A percentile compares a stretch with the other conserved stretches of the same genome.
Evolutionary conservation across 495 filamentous ascomycete species (phyloP).

Genomic region (Cercophora newfieldiana): DNA sequence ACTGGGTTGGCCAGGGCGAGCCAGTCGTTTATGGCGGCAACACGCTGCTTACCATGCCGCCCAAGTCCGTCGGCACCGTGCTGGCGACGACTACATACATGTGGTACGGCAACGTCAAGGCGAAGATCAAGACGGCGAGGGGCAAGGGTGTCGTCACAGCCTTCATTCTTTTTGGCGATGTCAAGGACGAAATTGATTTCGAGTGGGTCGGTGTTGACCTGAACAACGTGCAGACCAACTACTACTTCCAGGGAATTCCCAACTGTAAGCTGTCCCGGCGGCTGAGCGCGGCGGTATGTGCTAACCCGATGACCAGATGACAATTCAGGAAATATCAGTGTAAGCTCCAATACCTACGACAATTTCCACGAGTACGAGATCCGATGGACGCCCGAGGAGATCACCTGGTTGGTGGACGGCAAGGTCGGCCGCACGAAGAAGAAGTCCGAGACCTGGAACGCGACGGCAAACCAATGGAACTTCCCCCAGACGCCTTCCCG

Average conservation of each 20-base stretch:
- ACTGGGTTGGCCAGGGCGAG: conserved; percentile 86
- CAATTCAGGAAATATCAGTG: conserved; percentile 69
- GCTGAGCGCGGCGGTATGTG: conserved; percentile 2
- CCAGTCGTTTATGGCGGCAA: conserved; percentile 62
- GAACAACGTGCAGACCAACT: conserved; percentile 82
- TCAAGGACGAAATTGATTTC: conserved; percentile 97
- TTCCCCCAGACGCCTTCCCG: conserved; percentile 94
- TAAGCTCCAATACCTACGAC: conserved; percentile 67
- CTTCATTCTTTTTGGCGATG: conserved; percentile 91
- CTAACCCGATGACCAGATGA: conserved; percentile 55
- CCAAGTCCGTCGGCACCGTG: conserved; percentile 79
- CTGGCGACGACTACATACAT: conserved; percentile 85
- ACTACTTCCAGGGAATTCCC: conserved; percentile 92
- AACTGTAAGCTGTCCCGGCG: conserved; percentile 66
- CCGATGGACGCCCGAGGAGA: conserved; percentile 82
- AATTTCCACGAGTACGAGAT: conserved; percentile 91
- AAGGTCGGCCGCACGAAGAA: conserved; percentile 69
- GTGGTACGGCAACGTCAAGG: conserved; percentile 95
- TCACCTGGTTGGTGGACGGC: conserved; percentile 86
- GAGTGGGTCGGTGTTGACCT: conserved; percentile 88
- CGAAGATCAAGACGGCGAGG: conserved; percentile 80
- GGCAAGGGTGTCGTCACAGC: conserved; percentile 89
- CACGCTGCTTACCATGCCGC: conserved; percentile 83
- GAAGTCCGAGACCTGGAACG: conserved; percentile 79
- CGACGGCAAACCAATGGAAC: conserved; percentile 75